These are phyloP conservation scores for Hordeum pubiflorum DNA, from an alignment of 202 grass and related monocot genomes.

Conservation along the genomic window DNA sequence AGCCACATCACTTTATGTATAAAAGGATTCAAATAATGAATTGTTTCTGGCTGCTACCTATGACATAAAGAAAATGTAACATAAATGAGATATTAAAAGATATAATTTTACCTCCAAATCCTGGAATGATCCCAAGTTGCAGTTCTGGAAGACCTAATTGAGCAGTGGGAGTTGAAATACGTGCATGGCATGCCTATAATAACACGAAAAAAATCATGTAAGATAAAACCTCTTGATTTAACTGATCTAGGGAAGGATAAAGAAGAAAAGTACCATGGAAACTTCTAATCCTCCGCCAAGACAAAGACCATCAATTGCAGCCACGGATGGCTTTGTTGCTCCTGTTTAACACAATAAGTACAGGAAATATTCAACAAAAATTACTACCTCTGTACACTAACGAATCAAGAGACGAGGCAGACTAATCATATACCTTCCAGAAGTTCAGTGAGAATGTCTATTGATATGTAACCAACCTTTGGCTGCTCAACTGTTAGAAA, in stretches of 20 bases:
- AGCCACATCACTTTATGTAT: neutral
- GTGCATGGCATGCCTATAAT: slow-evolving; percentile 87
- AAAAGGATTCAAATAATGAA: neutral
- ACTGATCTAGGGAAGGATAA: neutral
- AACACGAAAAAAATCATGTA: neutral
- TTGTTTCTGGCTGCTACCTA: neutral
- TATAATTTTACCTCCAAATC: slow-evolving; percentile 75
- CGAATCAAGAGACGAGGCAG: neutral
- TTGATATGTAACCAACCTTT: slow-evolving; percentile 49
- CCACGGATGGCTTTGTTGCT: slow-evolving; percentile 85
- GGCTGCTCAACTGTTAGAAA: slow-evolving; percentile 31
- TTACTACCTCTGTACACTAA: neutral
- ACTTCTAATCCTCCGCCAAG: slow-evolving; percentile 88
- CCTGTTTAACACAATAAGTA: slow-evolving; percentile 33
- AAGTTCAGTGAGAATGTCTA: slow-evolving; percentile 48
- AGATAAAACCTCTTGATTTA: neutral
- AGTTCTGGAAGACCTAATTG: slow-evolving; percentile 88
- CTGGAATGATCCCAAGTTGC: slow-evolving; percentile 83
- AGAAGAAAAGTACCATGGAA: slow-evolving; percentile 60
- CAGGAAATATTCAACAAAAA: neutral
- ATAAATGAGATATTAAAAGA: neutral
- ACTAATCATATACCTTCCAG: slow-evolving; percentile 51
- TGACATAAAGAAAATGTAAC: neutral
- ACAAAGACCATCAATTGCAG: slow-evolving; percentile 88
- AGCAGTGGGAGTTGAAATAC: slow-evolving; percentile 73